Base-by-base conservation (phyloP, 2,329 filamentous ascomycete species). In the Penicillium sp. region DNA sequence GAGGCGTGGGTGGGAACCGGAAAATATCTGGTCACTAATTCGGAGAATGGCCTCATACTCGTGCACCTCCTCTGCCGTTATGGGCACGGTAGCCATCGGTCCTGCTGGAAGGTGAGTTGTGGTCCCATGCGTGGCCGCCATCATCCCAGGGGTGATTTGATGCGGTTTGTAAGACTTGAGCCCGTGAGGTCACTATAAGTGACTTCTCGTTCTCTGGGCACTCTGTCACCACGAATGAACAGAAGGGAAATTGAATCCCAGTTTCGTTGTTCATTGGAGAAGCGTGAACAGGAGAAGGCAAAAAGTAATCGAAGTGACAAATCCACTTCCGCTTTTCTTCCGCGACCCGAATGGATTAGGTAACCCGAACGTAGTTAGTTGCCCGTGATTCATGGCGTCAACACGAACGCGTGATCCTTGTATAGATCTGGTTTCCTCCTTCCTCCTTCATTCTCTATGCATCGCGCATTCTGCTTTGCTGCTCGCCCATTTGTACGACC, bases 21-120 rank as follows among this genome's bases (percentile, higher is more conserved):
- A 78, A 59, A 92, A 72, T 53, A 96, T 76, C 52, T 80, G 74
- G 70, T 95, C 84, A 65, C 81, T 82, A 64, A 96, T 80, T 52
- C 74, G 77, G 57, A 94, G 63, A 56, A 96, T 84, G 67, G 82
- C 86, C 59, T 83, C 77, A 70, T 87, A 92, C 65, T 89, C 79
- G 54, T 72, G 65, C 33, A 82, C 66, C 57, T 82, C 77, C 55
- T 74, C 69, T 41, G 72, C 60, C 50, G 77, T 43, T 39, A 59
- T 52, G 37, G 55, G 44, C 18, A 53, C 51, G 28, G 48, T 36
- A 46, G 55, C 43, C 39, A 55, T 47, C 43, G 54, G 53, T 48
- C 56, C 51, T 45, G 61, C 42, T 43, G 56, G 45, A 39, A 59
- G 51, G 41, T 61, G 58, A 53, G 59, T 54, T 33, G 48, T 31